These are phyloP conservation scores for Tulasnella sp. DNA, from an alignment of 768 basidiomycete species.

Conservation along the genomic window DNA sequence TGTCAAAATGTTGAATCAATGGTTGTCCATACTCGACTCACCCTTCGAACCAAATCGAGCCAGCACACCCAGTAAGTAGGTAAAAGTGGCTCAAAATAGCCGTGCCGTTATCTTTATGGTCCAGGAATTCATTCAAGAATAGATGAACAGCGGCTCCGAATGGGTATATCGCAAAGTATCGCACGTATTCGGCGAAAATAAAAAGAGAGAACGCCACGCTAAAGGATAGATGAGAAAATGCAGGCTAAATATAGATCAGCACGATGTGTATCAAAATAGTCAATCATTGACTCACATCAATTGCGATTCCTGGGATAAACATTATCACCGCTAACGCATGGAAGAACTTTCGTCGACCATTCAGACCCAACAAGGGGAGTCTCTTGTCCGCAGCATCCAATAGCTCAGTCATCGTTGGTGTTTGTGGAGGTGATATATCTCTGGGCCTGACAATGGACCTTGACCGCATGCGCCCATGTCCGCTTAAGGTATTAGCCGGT, in stretches of 20 bases:
- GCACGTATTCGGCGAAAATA: conserved; percentile 92
- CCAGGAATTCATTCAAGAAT: conserved; percentile 96
- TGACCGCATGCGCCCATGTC: background rate
- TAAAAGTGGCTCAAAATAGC: conserved; percentile 98
- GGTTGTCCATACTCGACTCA: conserved; percentile 29
- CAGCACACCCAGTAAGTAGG: conserved; percentile 87
- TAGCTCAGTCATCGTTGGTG: conserved; percentile 35
- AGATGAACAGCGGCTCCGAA: conserved; percentile 86
- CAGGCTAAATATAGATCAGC: conserved; percentile 47
- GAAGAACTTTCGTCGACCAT: conserved; percentile 92
- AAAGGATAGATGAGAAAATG: conserved; percentile 90
- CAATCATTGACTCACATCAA: conserved; percentile 55
- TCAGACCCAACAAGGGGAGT: conserved; percentile 78
- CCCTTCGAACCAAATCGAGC: conserved; percentile 92
- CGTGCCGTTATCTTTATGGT: conserved; percentile 86
- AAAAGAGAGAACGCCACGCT: conserved; percentile 90
- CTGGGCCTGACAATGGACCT: too few relatives aligned
- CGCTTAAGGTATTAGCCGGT: too few relatives aligned
- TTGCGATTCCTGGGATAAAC: conserved; percentile 87
- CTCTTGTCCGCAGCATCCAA: conserved; percentile 81
- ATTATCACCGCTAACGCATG: conserved; percentile 90
- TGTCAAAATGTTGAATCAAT: background rate
- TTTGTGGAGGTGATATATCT: background rate
- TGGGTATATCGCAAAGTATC: conserved; percentile 96
- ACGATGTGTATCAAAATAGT: background rate